Percentiles rank a stretch among this genome's conserved stretches.
Evolutionary conservation across 495 filamentous ascomycete genomes (phyloP).

Genomic region (Neurospora sp.): DNA sequence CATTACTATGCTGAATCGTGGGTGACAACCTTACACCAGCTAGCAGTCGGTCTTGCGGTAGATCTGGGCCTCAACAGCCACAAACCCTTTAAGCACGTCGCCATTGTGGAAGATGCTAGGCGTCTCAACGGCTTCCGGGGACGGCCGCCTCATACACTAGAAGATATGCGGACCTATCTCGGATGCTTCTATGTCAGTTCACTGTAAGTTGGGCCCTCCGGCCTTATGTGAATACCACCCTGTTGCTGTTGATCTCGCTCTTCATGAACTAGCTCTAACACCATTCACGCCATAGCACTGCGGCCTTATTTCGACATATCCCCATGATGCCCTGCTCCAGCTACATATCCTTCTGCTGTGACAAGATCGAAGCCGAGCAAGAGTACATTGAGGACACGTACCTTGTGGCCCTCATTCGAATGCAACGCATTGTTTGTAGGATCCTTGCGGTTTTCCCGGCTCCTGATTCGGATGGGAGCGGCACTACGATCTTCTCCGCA

Average conservation of each 20-base stretch:
- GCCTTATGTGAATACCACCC: not conserved
- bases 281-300: not conserved
- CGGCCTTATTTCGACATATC: constrained; percentile 11
- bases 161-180: constrained; percentile 17
- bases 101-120: constrained; percentile 5
- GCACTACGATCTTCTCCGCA: not conserved
- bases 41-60: constrained; percentile 10
- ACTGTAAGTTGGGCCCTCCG: constrained; percentile 2
- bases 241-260: not conserved
- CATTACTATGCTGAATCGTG: constrained; percentile 13
- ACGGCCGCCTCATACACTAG: constrained; percentile 4
- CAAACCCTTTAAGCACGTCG: constrained; percentile 2
- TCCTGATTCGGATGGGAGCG: constrained; percentile 7
- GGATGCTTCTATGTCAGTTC: constrained; percentile 14
- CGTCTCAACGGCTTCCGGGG: not conserved
- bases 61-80: constrained; percentile 12
- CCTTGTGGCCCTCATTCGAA: constrained; percentile 9
- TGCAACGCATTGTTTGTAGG: constrained; percentile 10
- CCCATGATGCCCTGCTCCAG: constrained; percentile 6
- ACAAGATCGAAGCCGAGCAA: constrained; percentile 2
- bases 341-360: constrained; percentile 16
- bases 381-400: constrained; percentile 11
- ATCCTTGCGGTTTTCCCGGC: constrained; percentile 7
- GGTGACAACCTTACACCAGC: constrained; percentile 12
- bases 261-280: not conserved